Conservation (phyloP, 345 rosid genomes). For the Acer saccharum region DNA sequence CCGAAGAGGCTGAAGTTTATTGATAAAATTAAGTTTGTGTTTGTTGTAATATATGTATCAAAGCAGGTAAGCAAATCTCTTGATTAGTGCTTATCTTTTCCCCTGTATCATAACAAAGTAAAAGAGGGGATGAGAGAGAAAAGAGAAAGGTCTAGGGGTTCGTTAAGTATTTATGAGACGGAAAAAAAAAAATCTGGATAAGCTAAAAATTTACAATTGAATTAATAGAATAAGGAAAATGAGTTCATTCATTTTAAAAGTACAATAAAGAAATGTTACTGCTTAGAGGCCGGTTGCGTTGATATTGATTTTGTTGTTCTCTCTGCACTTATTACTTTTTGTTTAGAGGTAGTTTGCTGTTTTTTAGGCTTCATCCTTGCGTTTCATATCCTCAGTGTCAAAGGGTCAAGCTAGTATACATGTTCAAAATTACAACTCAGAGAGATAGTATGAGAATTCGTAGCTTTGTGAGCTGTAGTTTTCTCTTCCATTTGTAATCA, state of each 20-base stretch:
- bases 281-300: not conserved
- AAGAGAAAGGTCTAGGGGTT: not conserved
- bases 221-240: not conserved
- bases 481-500: too few relatives aligned
- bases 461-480: too few relatives aligned
- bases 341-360: too few relatives aligned
- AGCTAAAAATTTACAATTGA: not conserved
- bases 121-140: not conserved
- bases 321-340: too few relatives aligned
- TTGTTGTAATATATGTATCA: slow-evolving; percentile 21
- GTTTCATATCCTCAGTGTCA: too few relatives aligned
- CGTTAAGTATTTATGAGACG: not conserved
- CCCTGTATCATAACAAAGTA: not conserved
- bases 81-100: not conserved
- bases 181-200: not conserved
- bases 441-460: too few relatives aligned
- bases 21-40: slow-evolving; percentile 21
- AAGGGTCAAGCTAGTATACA: too few relatives aligned
- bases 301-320: not conserved
- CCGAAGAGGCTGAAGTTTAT: slow-evolving; percentile 42
- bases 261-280: not conserved
- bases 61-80: not conserved
- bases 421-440: too few relatives aligned
- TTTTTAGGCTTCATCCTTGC: too few relatives aligned
- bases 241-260: not conserved